Evolutionary conservation across 2,329 filamentous ascomycete genomes (phyloP).

Genomic region (Clonostachys solani): DNA sequence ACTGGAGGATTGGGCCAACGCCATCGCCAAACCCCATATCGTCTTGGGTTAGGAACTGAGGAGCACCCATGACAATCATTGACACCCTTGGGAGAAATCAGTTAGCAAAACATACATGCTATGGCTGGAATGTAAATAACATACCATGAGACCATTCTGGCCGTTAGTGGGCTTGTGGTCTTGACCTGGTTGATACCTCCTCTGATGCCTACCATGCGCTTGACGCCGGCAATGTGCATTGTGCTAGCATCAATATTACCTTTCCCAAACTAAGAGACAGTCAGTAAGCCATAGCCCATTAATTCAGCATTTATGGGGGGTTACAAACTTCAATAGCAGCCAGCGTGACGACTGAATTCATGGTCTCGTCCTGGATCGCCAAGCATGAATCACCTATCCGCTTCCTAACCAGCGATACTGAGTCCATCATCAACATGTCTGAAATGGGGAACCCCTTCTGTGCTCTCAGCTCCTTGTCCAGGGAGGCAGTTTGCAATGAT

Average conservation of each 20-base stretch:
- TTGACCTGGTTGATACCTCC: constrained; percentile 44
- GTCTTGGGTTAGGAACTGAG: constrained; percentile 49
- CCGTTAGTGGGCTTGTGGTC: constrained; percentile 45
- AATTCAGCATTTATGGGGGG: not conserved
- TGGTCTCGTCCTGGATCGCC: constrained; percentile 48
- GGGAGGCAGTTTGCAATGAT: constrained; percentile 52
- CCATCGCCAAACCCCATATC: constrained; percentile 42
- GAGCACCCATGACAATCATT: constrained; percentile 45
- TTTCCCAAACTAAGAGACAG: constrained; percentile 41
- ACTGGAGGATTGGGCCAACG: constrained; percentile 41
- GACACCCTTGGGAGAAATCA: constrained; percentile 41
- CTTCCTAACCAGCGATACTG: constrained; percentile 43
- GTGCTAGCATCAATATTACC: constrained; percentile 36
- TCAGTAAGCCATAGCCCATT: not conserved
- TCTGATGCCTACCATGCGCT: constrained; percentile 39
- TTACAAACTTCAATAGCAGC: constrained; percentile 50
- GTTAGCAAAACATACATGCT: not conserved
- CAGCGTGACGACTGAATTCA: constrained; percentile 53
- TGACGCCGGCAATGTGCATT: constrained; percentile 46
- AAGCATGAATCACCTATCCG: constrained; percentile 40
- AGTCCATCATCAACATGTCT: constrained; percentile 52
- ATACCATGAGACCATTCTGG: constrained; percentile 51
- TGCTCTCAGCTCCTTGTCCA: constrained; percentile 47
- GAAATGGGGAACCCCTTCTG: constrained; percentile 48
- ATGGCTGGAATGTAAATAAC: constrained; percentile 7